These are phyloP conservation scores for Phytopythium chamaehyphon DNA, from an alignment of 352 stramenopile species.

Conservation along the genomic window DNA sequence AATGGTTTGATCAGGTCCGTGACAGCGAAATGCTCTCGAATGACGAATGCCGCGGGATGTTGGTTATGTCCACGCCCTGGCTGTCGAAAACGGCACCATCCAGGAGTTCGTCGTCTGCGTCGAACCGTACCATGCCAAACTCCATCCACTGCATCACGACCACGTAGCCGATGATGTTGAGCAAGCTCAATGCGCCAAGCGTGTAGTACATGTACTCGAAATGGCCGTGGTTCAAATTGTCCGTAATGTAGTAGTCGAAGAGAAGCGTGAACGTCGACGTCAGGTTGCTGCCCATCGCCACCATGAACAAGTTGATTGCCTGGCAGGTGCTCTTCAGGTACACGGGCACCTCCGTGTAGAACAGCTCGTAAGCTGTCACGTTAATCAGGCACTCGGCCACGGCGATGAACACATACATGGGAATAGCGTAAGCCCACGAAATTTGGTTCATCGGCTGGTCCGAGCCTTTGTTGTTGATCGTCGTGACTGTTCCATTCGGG, in stretches of 20 bases:
- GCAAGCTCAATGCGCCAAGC: conserved; percentile 56
- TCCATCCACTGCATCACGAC: conserved; percentile 86
- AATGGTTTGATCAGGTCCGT: conserved; percentile 2
- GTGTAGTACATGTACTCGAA: conserved; percentile 91
- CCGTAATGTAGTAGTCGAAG: conserved; percentile 71
- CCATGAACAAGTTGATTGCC: conserved; percentile 87
- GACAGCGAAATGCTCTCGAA: conserved; percentile 79
- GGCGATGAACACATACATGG: conserved; percentile 78
- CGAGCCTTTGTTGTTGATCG: conserved; percentile 54
- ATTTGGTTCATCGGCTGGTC: conserved; percentile 77
- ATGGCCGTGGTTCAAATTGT: conserved; percentile 74
- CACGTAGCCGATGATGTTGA: conserved; percentile 75
- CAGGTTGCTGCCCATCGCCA: conserved; percentile 85
- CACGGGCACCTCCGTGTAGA: conserved; percentile 85
- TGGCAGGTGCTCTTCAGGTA: conserved; percentile 87
- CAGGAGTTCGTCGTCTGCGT: conserved; percentile 63
- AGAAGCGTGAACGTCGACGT: conserved; percentile 86
- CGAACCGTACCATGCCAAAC: conserved; percentile 79
- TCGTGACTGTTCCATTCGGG: conserved; percentile 13
- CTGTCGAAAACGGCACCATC: conserved; percentile 54
- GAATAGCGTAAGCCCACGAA: conserved; percentile 75
- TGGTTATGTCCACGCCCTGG: conserved; percentile 63
- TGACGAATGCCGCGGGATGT: conserved; percentile 63
- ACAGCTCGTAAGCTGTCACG: conserved; percentile 84
- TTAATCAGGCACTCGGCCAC: conserved; percentile 88